These are phyloP conservation scores for Aquanectria penicillioides DNA, from an alignment of 2,329 filamentous ascomycete species.

Conservation along the genomic window DNA sequence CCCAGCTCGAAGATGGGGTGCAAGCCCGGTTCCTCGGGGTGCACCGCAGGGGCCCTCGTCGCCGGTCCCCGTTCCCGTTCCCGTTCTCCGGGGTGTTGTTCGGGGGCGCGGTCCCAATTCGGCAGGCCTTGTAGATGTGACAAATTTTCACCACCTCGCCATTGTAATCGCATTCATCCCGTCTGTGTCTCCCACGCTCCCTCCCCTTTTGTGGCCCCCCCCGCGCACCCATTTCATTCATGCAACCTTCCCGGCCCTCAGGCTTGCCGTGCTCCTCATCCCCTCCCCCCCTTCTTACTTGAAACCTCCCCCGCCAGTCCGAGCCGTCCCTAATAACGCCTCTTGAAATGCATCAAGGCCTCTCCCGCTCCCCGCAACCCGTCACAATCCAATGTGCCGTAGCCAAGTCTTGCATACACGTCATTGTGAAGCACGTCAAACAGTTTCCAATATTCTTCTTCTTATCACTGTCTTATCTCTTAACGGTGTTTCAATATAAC, in stretches of 20 bases:
- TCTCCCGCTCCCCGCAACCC: conserved; percentile 5
- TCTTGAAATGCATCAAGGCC: not conserved
- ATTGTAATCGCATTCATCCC: not conserved
- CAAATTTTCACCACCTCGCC: conserved; percentile 2
- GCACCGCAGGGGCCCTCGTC: conserved; percentile 23
- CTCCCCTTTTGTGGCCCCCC: not conserved
- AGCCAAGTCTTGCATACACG: no score
- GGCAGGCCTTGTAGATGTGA: conserved; percentile 9
- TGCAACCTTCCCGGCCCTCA: conserved; percentile 3
- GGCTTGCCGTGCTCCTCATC: not conserved
- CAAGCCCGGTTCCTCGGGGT: conserved; percentile 6
- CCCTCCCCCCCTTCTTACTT: conserved; percentile 2
- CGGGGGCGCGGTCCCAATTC: conserved; percentile 7
- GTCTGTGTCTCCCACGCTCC: not conserved
- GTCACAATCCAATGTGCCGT: no score
- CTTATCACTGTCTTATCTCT: no score
- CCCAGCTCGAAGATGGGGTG: conserved; percentile 10
- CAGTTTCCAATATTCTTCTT: no score
- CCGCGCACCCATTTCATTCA: conserved; percentile 3
- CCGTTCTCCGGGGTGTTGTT: no score
- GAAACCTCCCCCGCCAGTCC: conserved; percentile 13
- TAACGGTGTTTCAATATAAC: no score
- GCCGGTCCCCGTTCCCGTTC: conserved; percentile 11
- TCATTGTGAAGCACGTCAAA: no score
- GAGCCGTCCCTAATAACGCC: conserved; percentile 7